Evolutionary conservation across 257 asterid genomes (phyloP).

Genomic region (Lycium ferocissimum): DNA sequence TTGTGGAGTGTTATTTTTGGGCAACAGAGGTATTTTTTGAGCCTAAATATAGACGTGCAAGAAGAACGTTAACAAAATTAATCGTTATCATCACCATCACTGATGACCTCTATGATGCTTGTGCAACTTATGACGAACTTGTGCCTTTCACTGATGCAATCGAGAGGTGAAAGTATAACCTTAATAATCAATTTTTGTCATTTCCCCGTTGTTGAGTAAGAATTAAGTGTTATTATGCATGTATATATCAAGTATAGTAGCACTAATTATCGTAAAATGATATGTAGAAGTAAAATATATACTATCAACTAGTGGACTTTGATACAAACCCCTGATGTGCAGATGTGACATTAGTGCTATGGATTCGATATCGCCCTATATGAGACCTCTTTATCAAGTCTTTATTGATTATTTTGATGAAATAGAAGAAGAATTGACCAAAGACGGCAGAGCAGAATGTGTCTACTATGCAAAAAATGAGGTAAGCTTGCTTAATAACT

Average conservation of each 20-base stretch:
- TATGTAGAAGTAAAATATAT: no score
- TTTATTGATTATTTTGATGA: background rate
- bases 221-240: background rate
- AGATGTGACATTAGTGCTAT: background rate
- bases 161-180: background rate
- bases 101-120: background rate
- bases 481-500: background rate
- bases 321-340: background rate
- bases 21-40: background rate
- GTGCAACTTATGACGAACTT: background rate
- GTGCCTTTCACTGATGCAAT: background rate
- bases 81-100: background rate
- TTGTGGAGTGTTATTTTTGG: constrained; percentile 30
- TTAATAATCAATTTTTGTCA: no score
- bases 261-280: no score
- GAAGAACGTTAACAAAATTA: background rate
- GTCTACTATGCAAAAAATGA: background rate
- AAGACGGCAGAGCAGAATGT: background rate
- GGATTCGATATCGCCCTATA: background rate
- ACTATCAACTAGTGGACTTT: no score
- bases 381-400: background rate
- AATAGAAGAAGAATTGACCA: background rate
- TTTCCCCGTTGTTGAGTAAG: background rate
- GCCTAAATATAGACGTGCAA: background rate
- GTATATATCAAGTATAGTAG: no score